These are phyloP conservation scores for Penicillium sp. DNA, from an alignment of 2,329 filamentous ascomycete species.

Conservation along the genomic window DNA sequence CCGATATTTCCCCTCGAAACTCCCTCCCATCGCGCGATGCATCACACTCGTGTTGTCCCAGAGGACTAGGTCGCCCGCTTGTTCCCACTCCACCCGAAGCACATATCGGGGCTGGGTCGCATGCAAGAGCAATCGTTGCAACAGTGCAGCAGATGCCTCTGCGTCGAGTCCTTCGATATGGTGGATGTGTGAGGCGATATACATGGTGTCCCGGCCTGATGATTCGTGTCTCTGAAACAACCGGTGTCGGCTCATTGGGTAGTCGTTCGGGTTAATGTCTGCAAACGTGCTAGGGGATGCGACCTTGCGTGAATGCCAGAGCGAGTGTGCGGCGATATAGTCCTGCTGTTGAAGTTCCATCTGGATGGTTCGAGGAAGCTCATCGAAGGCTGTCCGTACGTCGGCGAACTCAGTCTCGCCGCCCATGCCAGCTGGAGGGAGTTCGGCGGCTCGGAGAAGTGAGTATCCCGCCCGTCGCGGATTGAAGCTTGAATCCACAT, in stretches of 20 bases:
- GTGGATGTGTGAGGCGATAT: constrained; percentile 54
- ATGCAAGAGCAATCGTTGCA: constrained; percentile 43
- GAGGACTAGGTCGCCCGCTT: constrained; percentile 52
- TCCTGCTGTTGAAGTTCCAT: constrained; percentile 38
- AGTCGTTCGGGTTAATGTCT: constrained; percentile 43
- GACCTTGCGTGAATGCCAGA: constrained; percentile 53
- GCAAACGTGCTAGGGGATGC: constrained; percentile 51
- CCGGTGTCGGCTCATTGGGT: constrained; percentile 47
- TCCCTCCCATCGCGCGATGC: constrained; percentile 52
- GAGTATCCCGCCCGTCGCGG: constrained; percentile 53
- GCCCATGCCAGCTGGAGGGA: constrained; percentile 49
- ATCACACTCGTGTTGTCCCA: constrained; percentile 61
- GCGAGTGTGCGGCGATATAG: constrained; percentile 52
- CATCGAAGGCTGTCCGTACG: constrained; percentile 51
- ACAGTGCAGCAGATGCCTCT: constrained; percentile 35
- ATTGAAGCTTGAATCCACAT: constrained; percentile 57
- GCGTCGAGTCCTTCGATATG: constrained; percentile 48
- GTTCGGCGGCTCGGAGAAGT: constrained; percentile 49
- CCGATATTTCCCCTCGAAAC: constrained; percentile 49
- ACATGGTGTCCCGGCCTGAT: constrained; percentile 53
- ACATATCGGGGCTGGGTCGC: constrained; percentile 50
- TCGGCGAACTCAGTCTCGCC: constrained; percentile 57
- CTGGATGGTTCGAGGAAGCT: constrained; percentile 40
- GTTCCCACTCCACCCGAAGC: constrained; percentile 49
- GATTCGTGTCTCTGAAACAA: constrained; percentile 54